phyloP scores from a whole-genome alignment of 1,139 yeast genomes.

The Maudiozyma humilis region DNA sequence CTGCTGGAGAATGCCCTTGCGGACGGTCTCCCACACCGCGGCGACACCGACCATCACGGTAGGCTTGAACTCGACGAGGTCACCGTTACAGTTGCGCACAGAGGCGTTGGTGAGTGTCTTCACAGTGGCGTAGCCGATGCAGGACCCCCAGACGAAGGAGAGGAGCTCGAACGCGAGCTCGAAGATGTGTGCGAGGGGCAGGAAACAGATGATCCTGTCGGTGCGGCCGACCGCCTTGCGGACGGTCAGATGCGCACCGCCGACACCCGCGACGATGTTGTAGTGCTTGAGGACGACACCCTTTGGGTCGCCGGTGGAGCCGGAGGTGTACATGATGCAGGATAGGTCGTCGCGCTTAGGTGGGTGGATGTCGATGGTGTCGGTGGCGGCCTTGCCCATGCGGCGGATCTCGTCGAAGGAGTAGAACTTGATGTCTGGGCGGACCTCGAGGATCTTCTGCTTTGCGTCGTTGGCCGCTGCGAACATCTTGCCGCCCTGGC shows the following conservation, averaged over 20 bases:
- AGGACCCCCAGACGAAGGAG: conserved; percentile 81
- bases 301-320: conserved; percentile 95
- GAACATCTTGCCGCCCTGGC: conserved; percentile 54
- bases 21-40: conserved; percentile 94
- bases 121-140: conserved; percentile 84
- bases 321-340: conserved; percentile 97
- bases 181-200: conserved; percentile 93
- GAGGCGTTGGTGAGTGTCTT: conserved; percentile 82
- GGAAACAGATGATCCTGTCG: conserved; percentile 76
- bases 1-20: conserved; percentile 83
- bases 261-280: conserved; percentile 74
- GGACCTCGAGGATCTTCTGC: conserved; percentile 47
- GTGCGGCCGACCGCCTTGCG: conserved; percentile 41
- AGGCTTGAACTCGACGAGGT: conserved; percentile 79
- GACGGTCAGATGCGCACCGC: conserved; percentile 68
- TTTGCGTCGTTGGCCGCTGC: conserved; percentile 48
- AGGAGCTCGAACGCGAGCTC: conserved; percentile 83
- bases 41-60: conserved; percentile 97
- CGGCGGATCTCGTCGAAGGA: conserved; percentile 58
- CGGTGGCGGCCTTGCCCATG: conserved; percentile 50
- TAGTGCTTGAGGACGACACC: conserved; percentile 83
- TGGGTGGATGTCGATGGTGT: conserved; percentile 31
- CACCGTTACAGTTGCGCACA: conserved; percentile 76
- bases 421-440: conserved; percentile 69
- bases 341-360: conserved; percentile 69